Evolutionary conservation across 106 monocot genomes (phyloP), one percentile per base, ranked within the genome.

Genomic region (Amphibolis antarctica): DNA sequence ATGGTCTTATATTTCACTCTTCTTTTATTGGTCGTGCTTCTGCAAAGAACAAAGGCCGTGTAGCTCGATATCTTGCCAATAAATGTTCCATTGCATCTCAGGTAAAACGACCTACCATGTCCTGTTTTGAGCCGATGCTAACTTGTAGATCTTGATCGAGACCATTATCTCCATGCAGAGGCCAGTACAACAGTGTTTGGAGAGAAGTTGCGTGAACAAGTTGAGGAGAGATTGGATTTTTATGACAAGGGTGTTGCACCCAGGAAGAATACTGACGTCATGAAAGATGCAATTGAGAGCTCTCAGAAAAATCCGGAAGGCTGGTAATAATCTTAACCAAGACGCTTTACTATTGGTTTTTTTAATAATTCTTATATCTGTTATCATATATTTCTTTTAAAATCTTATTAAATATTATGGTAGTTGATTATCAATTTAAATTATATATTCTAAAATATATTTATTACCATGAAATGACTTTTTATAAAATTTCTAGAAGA

Each of bases 191-290:
- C 81, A 14, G 59, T 86, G 23, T 96, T 96, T 76, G 94, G 89
- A 3, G 73, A 89, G 59, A 89, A 89, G 66, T 72, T 96, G 14
- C 79, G 89, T 12, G 89, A 89, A 64, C 94, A 96, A 65, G 89
- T 96, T 60, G 94, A 96, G 66, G 94, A 96, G 72, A 81, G 94
- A 68, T 56, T 96, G 66, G 89, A 89, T 50, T 96, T 96, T 55
- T 96, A 96, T 68, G 94, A 96, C 68, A 96, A 96, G 69, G 94
- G 94, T 18, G 76, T 96, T 69, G 94, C 94, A 17, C 86, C 94
- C 61, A 78, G 81, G 27, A 96, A 96, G 71, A 96, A 96, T 78
- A 25, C 89, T 72, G 94, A 96, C 74, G 89, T 89, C 53, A 96
- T 96, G 94, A 96, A 96, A 80, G 63, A 79, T 71, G 94, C 94